phyloP scores from a whole-genome alignment of 352 stramenopile genomes.

The Labyrinthula sp. region DNA sequence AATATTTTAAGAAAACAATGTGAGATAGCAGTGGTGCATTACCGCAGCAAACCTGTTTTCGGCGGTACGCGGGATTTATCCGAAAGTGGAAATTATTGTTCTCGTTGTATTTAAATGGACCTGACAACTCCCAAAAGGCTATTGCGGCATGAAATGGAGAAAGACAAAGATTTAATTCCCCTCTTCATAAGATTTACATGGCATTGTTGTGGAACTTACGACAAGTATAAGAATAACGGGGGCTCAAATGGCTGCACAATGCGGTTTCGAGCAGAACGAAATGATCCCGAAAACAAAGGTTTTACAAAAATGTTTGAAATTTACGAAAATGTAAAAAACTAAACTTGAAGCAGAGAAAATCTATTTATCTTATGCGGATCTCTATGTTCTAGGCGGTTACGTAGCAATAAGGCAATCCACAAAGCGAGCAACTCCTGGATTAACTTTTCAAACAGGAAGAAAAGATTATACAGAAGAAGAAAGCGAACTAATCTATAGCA shows the following conservation, averaged over 20 bases:
- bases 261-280: constrained; percentile 11
- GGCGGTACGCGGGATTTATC: no score
- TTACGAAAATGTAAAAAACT: constrained; percentile 10
- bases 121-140: no score
- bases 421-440: constrained; percentile 7
- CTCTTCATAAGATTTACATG: constrained; percentile 27
- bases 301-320: constrained; percentile 8
- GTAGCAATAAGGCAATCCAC: no score
- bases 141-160: no score
- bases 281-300: constrained; percentile 23
- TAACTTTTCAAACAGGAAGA: constrained; percentile 10
- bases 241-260: constrained; percentile 11
- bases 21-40: no score
- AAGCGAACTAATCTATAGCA: constrained; percentile 5
- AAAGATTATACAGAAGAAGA: constrained; percentile 2
- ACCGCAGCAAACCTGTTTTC: no score
- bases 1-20: no score
- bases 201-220: constrained; percentile 17
- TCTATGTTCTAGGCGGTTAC: constrained; percentile 15
- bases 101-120: no score
- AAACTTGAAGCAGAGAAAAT: no score
- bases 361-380: constrained; percentile 15
- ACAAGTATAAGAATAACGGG: constrained; percentile 15
- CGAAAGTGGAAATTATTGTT: no score
- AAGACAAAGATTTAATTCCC: constrained; percentile 12